Conservation (phyloP, 352 stramenopile species). For the Globisporangium viniferum region DNA sequence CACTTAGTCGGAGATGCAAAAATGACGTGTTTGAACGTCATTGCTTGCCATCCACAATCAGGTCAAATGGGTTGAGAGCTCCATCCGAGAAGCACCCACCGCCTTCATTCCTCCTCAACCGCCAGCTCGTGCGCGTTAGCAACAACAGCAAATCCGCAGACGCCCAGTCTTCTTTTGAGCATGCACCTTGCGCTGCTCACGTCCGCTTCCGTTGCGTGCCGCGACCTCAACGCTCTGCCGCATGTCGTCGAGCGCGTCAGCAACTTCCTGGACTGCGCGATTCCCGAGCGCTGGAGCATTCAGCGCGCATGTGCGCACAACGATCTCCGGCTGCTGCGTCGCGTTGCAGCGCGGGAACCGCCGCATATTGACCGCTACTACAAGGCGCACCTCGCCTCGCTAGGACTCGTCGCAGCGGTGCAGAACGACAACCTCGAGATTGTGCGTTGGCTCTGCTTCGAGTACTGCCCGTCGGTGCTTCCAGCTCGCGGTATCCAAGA, state of each 20-base stretch:
- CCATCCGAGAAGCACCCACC: neutral
- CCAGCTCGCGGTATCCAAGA: neutral
- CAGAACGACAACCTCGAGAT: neutral
- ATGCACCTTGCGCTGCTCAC: neutral
- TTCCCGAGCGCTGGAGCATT: neutral
- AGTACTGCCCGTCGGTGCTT: neutral
- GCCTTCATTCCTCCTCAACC: neutral
- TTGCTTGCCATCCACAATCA: neutral
- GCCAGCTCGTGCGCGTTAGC: too few species aligned
- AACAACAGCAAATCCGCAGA: neutral
- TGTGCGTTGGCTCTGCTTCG: neutral
- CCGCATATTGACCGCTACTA: neutral
- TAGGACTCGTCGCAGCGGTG: neutral
- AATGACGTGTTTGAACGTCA: neutral
- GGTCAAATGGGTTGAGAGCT: neutral
- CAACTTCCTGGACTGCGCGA: conserved; percentile 3
- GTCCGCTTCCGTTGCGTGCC: neutral
- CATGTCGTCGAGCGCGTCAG: neutral
- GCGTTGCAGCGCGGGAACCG: neutral
- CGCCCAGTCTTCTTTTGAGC: neutral
- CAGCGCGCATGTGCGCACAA: neutral
- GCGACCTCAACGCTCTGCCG: neutral
- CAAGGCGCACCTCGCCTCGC: neutral
- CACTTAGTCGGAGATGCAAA: neutral
- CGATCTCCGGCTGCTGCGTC: neutral